Percentiles rank a stretch among this genome's conserved stretches.
Conservation (phyloP, 306 rosid genomes). For the Casuarina equisetifolia region DNA sequence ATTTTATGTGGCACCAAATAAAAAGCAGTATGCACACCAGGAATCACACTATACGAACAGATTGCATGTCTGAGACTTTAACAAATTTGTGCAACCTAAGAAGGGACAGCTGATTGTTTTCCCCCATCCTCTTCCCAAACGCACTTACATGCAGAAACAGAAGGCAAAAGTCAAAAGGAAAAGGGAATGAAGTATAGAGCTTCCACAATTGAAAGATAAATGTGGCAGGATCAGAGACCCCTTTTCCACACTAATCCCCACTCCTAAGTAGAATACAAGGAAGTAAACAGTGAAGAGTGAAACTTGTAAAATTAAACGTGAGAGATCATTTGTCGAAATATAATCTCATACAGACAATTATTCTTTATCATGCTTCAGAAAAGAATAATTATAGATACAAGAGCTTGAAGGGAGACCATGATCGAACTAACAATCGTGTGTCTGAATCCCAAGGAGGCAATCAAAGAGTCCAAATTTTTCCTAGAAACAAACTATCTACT, state of each 20-base stretch:
- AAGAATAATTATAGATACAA: background rate
- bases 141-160: no score
- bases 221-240: no score
- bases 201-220: no score
- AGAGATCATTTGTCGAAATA: background rate
- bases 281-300: background rate
- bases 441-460: background rate
- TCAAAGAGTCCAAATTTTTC: background rate
- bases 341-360: background rate
- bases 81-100: background rate
- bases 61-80: background rate
- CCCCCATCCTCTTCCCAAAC: no score
- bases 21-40: no score
- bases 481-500: background rate
- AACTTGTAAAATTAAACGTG: background rate
- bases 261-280: background rate
- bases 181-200: background rate
- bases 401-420: background rate
- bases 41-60: background rate
- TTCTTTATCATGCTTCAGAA: background rate
- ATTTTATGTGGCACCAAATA: no score
- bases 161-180: no score
- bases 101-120: background rate
- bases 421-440: background rate
- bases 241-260: background rate